Conservation (phyloP, 2,329 filamentous ascomycete genomes). For the Botryotinia convoluta region DNA sequence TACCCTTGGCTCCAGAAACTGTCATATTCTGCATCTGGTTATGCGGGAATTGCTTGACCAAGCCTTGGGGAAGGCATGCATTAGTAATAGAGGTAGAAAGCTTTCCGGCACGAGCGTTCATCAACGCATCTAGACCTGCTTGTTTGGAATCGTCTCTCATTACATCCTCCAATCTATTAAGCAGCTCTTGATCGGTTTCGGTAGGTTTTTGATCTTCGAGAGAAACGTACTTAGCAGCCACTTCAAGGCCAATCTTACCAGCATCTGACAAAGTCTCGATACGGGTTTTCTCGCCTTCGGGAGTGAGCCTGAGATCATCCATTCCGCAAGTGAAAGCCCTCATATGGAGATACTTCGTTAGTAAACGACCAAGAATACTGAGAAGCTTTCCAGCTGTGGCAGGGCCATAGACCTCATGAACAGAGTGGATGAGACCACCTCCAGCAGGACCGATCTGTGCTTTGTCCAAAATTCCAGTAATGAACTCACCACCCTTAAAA, state of each 20-base stretch:
- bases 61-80: conserved; percentile 74
- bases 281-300: conserved; percentile 70
- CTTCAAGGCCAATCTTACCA: conserved; percentile 67
- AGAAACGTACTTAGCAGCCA: conserved; percentile 86
- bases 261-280: conserved; percentile 67
- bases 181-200: conserved; percentile 67
- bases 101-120: conserved; percentile 65
- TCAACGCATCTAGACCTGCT: conserved; percentile 81
- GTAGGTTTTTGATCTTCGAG: conserved; percentile 62
- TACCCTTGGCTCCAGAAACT: conserved; percentile 91
- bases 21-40: conserved; percentile 99
- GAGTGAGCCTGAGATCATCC: conserved; percentile 86
- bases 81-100: conserved; percentile 78
- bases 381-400: conserved; percentile 82
- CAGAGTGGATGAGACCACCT: conserved; percentile 84
- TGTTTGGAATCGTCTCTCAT: conserved; percentile 89
- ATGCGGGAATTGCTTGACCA: conserved; percentile 88
- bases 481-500: conserved; percentile 81
- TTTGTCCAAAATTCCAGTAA: conserved; percentile 92
- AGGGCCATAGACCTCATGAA: conserved; percentile 92
- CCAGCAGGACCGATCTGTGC: conserved; percentile 85
- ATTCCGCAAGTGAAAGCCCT: conserved; percentile 96
- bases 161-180: conserved; percentile 80
- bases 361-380: conserved; percentile 81
- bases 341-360: conserved; percentile 90